Base-by-base conservation (phyloP, 2,329 filamentous ascomycete species). In the Pseudophaeomoniella oleicola region DNA sequence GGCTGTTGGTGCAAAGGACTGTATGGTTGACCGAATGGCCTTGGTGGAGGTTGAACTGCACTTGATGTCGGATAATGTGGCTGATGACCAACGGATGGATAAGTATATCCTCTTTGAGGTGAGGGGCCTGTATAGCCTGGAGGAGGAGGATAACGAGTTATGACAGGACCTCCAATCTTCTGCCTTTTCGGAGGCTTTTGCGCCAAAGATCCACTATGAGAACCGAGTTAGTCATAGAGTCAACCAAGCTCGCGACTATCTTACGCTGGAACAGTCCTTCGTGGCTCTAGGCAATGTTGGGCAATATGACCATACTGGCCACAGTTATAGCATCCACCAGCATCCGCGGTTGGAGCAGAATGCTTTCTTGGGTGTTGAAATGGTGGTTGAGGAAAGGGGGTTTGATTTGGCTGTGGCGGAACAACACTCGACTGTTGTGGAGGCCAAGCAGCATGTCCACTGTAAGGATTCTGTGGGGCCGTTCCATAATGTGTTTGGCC, bases 281-380 rank as follows among this genome's bases (percentile, higher is more conserved):
- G 50, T 32, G 50, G 46, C 39, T 56, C 52, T 13, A 53, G 52
- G 37, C 54, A 57, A 34, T 53, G 45, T 31, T 56, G 53, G 27
- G 52, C 54, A 44, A 48, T 50, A 40, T 57, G 54, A 14, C 48
- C 46, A 5, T 38, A 37, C 31, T 50, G 45, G 9, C 54, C 54
- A 43, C 54, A 57, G 39, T 57, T 56, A 37, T 49, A 57, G 33
- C 54, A 57, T 19, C 49, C 42, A 16, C 50, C 49, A 14, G 41
- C 31, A 18, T 43, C 39, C 31, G 42, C 16, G 22, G 22, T 27
- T 34, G 32, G 22, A 27, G 22, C 22, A 27, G 22, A 27, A n/a
- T 27, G 22, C n/a, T 27, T 27, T 9, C 22, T 6, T 27, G 22
- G 22, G 9, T 27, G 22, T 27, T 27, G 22, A 27, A 9, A 27